A percentile compares a stretch with the other conserved stretches of the same genome.
phyloP scores from a whole-genome alignment of 805 yeast species.

The Yarrowia bubula region DNA sequence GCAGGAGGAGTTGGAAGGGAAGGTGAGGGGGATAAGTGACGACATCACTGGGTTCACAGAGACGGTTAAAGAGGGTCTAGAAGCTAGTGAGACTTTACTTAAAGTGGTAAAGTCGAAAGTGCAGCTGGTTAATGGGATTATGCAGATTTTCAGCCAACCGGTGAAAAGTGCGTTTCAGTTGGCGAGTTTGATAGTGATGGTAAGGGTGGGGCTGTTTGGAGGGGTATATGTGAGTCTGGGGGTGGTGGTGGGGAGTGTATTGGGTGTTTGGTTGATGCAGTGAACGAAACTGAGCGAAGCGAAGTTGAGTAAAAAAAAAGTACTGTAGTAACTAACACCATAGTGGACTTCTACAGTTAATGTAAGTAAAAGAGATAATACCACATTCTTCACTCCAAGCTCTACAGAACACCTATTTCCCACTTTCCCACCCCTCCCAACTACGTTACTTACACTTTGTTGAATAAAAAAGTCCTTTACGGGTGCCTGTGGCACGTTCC shows the following conservation, averaged over 20 bases:
- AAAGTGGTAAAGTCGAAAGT: neutral
- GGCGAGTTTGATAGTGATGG: neutral
- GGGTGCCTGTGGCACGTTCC: too few relatives aligned
- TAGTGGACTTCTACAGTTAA: too few relatives aligned
- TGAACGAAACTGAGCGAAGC: too few relatives aligned
- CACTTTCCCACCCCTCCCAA: too few relatives aligned
- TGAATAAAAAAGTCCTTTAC: too few relatives aligned
- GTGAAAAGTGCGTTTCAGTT: conserved; percentile 6
- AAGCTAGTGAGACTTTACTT: conserved; percentile 1
- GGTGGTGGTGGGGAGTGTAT: neutral
- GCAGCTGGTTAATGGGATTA: neutral
- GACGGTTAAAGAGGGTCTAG: conserved; percentile 5
- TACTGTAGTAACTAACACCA: too few relatives aligned
- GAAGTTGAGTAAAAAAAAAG: too few relatives aligned
- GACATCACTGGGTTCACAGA: conserved; percentile 7
- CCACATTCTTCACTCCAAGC: too few relatives aligned
- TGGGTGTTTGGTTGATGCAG: neutral
- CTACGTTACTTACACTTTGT: too few relatives aligned
- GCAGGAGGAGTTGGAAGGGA: neutral
- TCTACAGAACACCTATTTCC: too few relatives aligned
- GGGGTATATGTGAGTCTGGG: neutral
- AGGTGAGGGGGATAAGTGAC: neutral
- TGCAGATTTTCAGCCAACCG: neutral
- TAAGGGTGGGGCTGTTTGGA: neutral
- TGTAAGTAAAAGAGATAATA: too few relatives aligned